Percentiles rank a stretch among this genome's conserved stretches.
Evolutionary conservation across 306 rosid genomes (phyloP).

Genomic region (Argentina anserina): DNA sequence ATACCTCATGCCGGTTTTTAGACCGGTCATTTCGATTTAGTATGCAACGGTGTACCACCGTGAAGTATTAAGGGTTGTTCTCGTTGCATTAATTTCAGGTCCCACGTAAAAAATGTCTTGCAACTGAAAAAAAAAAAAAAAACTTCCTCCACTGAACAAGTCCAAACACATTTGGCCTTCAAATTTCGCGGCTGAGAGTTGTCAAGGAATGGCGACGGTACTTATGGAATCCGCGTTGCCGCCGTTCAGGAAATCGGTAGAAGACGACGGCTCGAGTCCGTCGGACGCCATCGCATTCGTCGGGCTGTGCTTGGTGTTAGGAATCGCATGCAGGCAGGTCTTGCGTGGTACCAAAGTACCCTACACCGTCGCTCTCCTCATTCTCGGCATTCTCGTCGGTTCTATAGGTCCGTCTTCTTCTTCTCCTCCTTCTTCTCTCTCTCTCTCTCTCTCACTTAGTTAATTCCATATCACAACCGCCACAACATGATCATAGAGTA

Average conservation of each 20-base stretch:
- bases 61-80: no score
- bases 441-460: not conserved
- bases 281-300: constrained; percentile 64
- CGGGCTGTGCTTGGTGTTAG: constrained; percentile 62
- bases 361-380: constrained; percentile 73
- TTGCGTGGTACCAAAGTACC: constrained; percentile 88
- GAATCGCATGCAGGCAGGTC: constrained; percentile 70
- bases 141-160: no score
- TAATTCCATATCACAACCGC: not conserved
- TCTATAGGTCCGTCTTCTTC: constrained; percentile 40
- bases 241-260: constrained; percentile 26
- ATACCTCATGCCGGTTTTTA: no score
- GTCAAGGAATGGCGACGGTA: constrained; percentile 31
- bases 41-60: no score
- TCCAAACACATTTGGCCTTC: no score
- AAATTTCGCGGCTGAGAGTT: not conserved
- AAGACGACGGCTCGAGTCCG: constrained; percentile 28
- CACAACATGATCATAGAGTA: not conserved
- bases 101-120: no score
- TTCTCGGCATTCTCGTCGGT: constrained; percentile 79
- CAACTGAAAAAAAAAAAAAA: no score
- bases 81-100: no score
- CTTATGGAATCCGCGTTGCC: constrained; percentile 23
- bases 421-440: not conserved
- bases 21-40: no score